Base-by-base conservation (phyloP, 768 basidiomycete species). In the Fistulinella prunicolor region DNA sequence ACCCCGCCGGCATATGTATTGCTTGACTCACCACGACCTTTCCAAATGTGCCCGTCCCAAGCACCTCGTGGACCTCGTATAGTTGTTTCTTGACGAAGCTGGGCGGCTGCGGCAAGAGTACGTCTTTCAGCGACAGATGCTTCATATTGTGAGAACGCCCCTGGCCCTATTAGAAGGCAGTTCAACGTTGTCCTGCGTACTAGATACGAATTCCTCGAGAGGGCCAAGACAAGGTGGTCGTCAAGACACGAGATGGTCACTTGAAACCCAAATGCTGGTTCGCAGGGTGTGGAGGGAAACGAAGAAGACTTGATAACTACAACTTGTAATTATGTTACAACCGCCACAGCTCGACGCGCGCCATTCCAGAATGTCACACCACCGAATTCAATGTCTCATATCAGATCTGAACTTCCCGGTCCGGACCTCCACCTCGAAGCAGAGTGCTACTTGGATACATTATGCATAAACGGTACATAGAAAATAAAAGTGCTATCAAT, bases 31-130 rank as follows among this genome's bases (percentile, higher is more conserved):
- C 86, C 66, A 92, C 76, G 40, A 97, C 95, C 64, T 91, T 90
- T 21, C 94, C 94, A 68, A 95, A 96, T 0, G 91, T 84, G 3
- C 94, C 94, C 13, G 77, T 76, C 5, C 94, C 94, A 4, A 94
- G 73, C 4, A 82, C 74, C 23, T 85, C 77, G 49, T 86, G 81
- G 1, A 87, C 69, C 50, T 85, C 84, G 57, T 92, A 91, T 20
- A 74, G 62, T 66, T 86, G 89, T 76, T 95, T 96, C 78, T 94
- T 94, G 54, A 64, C 69, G 64, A 89, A 94, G 47, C 88, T 91
- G 0, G 88, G 76, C 0, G 94, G 94, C 59, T 95, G 92, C 0
- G 85, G 82, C 4, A 94, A 74, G 19, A 95, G 65, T 9, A 78
- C 75, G 49, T 85, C 82, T 50, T 80, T 76, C 39, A 70, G 42